Evolutionary conservation across 2,329 filamentous ascomycete species (phyloP).

Genomic region (Thelonectria rubi): DNA sequence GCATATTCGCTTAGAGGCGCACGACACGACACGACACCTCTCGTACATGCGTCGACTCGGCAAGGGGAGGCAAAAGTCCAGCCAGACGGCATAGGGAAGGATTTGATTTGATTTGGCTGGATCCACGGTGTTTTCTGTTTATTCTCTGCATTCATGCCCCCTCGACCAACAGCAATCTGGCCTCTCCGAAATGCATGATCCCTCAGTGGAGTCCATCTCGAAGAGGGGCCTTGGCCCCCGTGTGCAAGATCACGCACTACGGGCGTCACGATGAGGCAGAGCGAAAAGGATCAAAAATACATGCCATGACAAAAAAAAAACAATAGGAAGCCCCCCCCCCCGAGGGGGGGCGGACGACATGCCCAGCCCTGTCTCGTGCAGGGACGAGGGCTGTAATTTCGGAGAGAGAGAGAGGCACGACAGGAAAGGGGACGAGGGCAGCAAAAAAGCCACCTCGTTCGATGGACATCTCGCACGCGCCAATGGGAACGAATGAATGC

Average conservation of each 20-base stretch:
- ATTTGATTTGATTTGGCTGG: background rate
- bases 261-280: conserved; percentile 13
- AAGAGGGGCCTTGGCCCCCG: background rate
- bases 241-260: conserved; percentile 1
- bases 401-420: conserved; percentile 6
- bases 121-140: no score
- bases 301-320: no score
- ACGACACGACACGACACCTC: background rate
- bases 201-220: background rate
- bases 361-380: background rate
- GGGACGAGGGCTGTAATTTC: conserved; percentile 29
- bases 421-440: background rate
- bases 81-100: background rate
- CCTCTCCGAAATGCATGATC: background rate
- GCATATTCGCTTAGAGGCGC: conserved; percentile 2
- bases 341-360: no score
- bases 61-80: background rate
- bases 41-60: background rate
- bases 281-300: background rate
- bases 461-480: conserved; percentile 28
- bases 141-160: background rate
- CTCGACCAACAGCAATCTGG: background rate
- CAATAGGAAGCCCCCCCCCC: no score
- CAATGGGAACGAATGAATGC: no score
- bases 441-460: conserved; percentile 17